Base-by-base conservation (phyloP, 306 rosid genomes). In the Spatholobus suberectus region DNA sequence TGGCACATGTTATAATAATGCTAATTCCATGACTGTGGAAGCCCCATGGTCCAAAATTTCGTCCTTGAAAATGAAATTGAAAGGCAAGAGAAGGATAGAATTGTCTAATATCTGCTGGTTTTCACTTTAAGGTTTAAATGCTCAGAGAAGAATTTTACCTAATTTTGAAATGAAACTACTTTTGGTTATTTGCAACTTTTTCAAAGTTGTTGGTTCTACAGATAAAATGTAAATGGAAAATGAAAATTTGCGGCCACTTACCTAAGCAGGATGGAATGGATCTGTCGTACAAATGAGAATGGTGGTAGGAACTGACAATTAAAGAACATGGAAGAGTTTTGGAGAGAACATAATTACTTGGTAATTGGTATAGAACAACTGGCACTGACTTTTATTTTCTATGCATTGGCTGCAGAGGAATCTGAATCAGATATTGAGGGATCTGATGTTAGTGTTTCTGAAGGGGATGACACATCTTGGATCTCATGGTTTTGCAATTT, bases 401-500 rank as follows among this genome's bases (percentile, higher is more conserved):
- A n/a, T 57, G 43, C 37, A 27, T 61, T 84, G 86, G 47, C 18
- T 83, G 84, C 85, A 89, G 96, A 90, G 81, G 94, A 90, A 81
- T 93, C 97, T 85, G 96, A 93, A 75, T 90, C 94, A 52, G 97
- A 91, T 79, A 86, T 86, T 68, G 97, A 91, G 77, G 96, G 80
- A 55, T 93, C 96, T 3, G 96, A 93, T 75, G 92, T 93, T 73
- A 91, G 96, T 85, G 97, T 92, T 72, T 93, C 97, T 41, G 97
- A 91, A 78, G 96, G 89, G 55, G 94, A 93, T 69, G 96, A 91
- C 84, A 89, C 92, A 5, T 90, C 94, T 67, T 93, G 97, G 97
- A 91, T 93, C 57, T 87, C 96, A 77, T 93, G 97, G 97, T 93
- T 91, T 87, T 93, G 97, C 86, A 90, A 87, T 86, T 85, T 93